Base-by-base conservation (phyloP, 768 basidiomycete species). In the Kwoniella botswanensis region DNA sequence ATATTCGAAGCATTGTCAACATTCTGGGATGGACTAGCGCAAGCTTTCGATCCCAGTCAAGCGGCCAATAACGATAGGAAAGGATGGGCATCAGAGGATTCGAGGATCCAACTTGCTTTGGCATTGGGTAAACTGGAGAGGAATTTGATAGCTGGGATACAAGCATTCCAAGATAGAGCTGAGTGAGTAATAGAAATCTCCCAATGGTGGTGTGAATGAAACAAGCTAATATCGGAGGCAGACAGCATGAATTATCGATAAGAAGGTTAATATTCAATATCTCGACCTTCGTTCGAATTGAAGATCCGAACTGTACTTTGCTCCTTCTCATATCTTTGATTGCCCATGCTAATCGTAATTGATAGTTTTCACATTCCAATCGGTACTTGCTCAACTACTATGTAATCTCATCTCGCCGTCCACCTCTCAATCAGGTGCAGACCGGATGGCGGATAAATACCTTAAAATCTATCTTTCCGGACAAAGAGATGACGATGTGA, bases 351-450 rank as follows among this genome's bases (percentile, higher is more conserved):
- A 55, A 66, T 66, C 3, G 15, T 64, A 21, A 73, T 56, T 63
- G 46, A n/a, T 77, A 95, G 94, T 88, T 68, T 86, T 88, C 65
- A 84, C 86, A 0, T 85, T 88, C 21, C 89, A 91, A 9, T 87
- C 92, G 17, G 86, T 92, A 68, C 84, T 92, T 35, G 86, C 90
- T 2, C 93, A 97, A 81, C 85, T 91, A 3, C 86, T 96, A 35
- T 92, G 93, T 21, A 97, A 97, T 81, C 86, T 93, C 24, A 87
- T 95, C 42, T 93, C 94, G 2, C 87, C 87, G 9, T 92, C 93
- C 71, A 71, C 77, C 2, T 88, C 90, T 53, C 74, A 68, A 71
- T 9, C 86, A 90, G 56, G 86, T 88, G 71, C 80, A 85, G n/a
- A 85, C 80, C 22, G 83, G 91, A 42, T 93, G 91, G 92, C 86